phyloP scores from a whole-genome alignment of 2,329 filamentous ascomycete genomes.

The Pseudocercospora crystallina region DNA sequence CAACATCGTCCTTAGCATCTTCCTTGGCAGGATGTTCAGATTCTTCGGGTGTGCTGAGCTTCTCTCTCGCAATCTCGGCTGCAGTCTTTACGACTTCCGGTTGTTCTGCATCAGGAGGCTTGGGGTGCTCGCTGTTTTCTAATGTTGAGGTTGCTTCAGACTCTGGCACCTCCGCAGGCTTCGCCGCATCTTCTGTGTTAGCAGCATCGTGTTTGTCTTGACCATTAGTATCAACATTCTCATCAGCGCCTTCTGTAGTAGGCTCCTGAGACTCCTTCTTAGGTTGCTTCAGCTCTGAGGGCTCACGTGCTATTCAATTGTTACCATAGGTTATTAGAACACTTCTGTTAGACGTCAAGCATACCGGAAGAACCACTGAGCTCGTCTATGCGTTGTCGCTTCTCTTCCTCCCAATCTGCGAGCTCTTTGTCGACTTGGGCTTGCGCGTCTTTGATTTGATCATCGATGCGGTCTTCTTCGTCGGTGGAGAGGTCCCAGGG shows the following conservation, averaged over 20 bases:
- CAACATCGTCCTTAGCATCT: conserved; percentile 40
- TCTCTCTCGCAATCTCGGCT: not conserved
- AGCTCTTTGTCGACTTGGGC: conserved; percentile 64
- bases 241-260: not conserved
- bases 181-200: not conserved
- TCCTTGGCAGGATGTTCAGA: conserved; percentile 16
- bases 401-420: conserved; percentile 57
- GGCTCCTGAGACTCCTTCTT: not conserved
- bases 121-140: not conserved
- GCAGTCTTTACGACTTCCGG: not conserved
- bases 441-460: conserved; percentile 68
- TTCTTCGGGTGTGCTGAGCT: conserved; percentile 16
- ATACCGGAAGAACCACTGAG: conserved; percentile 10
- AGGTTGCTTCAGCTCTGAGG: not conserved
- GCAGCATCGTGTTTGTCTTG: conserved; percentile 8
- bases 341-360: not conserved
- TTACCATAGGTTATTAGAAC: not conserved
- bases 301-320: not conserved
- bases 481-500: conserved; percentile 72
- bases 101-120: not conserved
- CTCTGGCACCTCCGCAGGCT: conserved; percentile 12
- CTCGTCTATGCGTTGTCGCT: conserved; percentile 11
- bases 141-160: not conserved
- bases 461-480: conserved; percentile 69
- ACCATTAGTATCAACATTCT: conserved; percentile 7